Evolutionary conservation across 2,329 filamentous ascomycete genomes (phyloP).

Genomic region (Trichoderma semiorbis): DNA sequence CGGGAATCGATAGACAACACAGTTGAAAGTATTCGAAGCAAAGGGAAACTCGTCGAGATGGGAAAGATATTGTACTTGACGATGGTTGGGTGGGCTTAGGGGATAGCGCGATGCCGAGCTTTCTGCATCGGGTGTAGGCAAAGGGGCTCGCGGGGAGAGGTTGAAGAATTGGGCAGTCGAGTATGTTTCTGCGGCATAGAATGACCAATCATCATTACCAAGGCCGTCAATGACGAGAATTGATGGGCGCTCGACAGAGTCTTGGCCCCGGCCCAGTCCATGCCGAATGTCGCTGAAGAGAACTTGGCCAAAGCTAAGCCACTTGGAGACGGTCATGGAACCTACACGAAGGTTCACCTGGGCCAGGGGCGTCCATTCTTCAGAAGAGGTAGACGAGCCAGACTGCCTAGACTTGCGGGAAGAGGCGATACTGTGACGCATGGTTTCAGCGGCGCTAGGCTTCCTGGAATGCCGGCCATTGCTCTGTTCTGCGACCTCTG

Average conservation of each 20-base stretch:
- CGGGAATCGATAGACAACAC: constrained; percentile 75
- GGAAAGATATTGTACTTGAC: constrained; percentile 66
- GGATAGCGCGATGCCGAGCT: constrained; percentile 46
- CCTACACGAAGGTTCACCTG: constrained; percentile 75
- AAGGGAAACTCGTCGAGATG: constrained; percentile 69
- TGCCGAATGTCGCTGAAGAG: constrained; percentile 77
- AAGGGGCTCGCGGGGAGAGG: constrained; percentile 57
- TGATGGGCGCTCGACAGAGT: constrained; percentile 47
- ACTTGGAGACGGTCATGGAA: constrained; percentile 82
- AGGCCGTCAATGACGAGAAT: constrained; percentile 79
- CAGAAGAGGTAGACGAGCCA: constrained; percentile 45
- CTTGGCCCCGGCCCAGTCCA: constrained; percentile 52
- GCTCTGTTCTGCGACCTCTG: constrained; percentile 35
- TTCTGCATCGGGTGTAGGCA: constrained; percentile 44
- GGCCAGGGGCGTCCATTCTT: constrained; percentile 60
- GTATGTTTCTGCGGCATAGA: constrained; percentile 79
- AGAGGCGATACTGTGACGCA: constrained; percentile 29
- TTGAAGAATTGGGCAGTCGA: constrained; percentile 74
- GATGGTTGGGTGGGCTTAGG: constrained; percentile 64
- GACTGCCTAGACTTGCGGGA: constrained; percentile 39
- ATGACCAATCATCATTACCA: constrained; percentile 86
- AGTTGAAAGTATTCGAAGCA: constrained; percentile 69
- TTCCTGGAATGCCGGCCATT: constrained; percentile 1
- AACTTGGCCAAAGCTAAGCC: constrained; percentile 80
- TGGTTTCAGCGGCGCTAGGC: constrained; percentile 34